Percentiles rank a stretch among this genome's conserved stretches.
Conservation (phyloP, 306 rosid species). For the Alnus rubra region DNA sequence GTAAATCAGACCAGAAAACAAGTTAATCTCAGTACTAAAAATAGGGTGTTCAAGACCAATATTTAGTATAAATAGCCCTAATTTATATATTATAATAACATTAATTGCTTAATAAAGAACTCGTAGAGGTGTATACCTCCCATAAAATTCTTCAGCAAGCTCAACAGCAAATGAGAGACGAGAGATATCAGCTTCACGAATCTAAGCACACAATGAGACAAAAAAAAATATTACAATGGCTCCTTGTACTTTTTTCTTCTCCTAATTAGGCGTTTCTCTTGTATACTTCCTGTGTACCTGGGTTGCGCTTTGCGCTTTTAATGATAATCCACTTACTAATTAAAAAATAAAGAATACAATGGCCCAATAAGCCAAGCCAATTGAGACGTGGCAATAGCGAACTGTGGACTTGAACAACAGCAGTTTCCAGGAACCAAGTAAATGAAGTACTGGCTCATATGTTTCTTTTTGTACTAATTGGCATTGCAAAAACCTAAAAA, state of each 20-base stretch:
- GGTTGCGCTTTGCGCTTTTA: too few relatives aligned
- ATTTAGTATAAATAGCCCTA: neutral
- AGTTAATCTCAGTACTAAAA: slow-evolving; percentile 37
- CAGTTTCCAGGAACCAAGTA: neutral
- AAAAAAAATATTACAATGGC: slow-evolving; percentile 1
- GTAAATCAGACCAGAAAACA: slow-evolving; percentile 35
- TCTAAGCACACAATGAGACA: slow-evolving; percentile 49
- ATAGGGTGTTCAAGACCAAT: slow-evolving; percentile 4
- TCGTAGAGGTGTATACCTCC: slow-evolving; percentile 65
- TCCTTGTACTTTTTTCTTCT: neutral
- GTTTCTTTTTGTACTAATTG: neutral
- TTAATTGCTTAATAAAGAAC: slow-evolving; percentile 13
- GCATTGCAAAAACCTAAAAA: slow-evolving; percentile 1
- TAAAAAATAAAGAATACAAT: neutral
- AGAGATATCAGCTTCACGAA: slow-evolving; percentile 97
- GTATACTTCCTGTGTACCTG: too few relatives aligned
- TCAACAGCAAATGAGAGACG: slow-evolving; percentile 96
- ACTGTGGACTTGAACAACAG: neutral
- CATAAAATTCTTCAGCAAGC: slow-evolving; percentile 98
- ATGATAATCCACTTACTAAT: too few relatives aligned
- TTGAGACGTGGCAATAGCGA: slow-evolving; percentile 7
- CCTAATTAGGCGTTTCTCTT: too few relatives aligned
- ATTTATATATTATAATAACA: neutral
- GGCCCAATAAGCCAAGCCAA: neutral
- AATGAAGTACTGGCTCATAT: neutral